Base-by-base conservation (phyloP, 306 rosid species). In the Dalbergia cochinchinensis region DNA sequence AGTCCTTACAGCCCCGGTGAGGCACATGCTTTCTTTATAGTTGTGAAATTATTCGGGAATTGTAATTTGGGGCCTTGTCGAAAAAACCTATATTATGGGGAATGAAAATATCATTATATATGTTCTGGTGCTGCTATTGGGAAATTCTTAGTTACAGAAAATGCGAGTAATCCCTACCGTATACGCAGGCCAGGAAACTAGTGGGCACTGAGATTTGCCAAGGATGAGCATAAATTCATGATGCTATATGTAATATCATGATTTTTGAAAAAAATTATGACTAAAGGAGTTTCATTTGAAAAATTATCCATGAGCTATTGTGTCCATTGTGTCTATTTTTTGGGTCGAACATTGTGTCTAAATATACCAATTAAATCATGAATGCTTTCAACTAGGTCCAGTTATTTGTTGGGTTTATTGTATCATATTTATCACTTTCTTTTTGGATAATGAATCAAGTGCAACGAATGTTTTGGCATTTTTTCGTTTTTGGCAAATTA, bases 1-100 rank as follows among this genome's bases (percentile, higher is more conserved):
- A 78, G 69, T 73, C 78, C 67, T 72, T 94, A 69, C 87, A 84
- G 83, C 5, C 6, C 35, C 22, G 62, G 19, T 71, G 67, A 65
- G 39, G 8, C 39, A 65, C 14, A 9, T 65, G 54, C 15, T 18
- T 10, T 66, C 8, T 41, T 9, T 39, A 16, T 42, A 16, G 12
- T 13, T 34, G 45, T 34, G 8, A 51, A 14, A 51, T 63, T 19
- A 64, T 16, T 68, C 3, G 20, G 15, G 19, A 57, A 78, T 55
- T 78, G 82, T 69, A 45, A 22, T 55, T 20, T 19, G 54, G 34
- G 53, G 65, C 51, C 35, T 54, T 71, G 4, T 65, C 22, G 18
- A 0, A 12, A 47, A 4, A 1, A 15, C 31, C 31, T 11, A 19
- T 67, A 6, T 1, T 3, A 12, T 47, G 4, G 12, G 68, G 2